These are phyloP conservation scores for Puccinia triticina DNA, from an alignment of 1,284 basidiomycete species.

Conservation along the genomic window DNA sequence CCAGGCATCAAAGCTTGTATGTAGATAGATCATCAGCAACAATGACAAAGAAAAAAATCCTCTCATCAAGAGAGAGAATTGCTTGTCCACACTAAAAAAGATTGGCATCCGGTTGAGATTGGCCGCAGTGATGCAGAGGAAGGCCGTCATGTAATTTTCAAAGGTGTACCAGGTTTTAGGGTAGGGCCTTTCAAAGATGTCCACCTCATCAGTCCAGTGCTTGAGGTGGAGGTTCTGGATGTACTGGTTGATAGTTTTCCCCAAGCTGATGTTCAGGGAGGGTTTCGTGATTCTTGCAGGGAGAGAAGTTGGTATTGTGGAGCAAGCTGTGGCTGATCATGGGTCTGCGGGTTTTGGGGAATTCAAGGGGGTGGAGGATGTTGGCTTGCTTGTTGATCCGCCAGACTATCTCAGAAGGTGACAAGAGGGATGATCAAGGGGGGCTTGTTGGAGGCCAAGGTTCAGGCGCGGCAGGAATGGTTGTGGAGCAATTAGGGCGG, in stretches of 20 bases:
- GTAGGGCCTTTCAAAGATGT: slow-evolving; percentile 51
- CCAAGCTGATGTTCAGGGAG: slow-evolving; percentile 56
- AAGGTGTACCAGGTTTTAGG: slow-evolving; percentile 3
- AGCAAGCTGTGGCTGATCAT: slow-evolving; percentile 59
- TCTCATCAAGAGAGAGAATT: neutral
- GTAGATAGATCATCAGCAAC: neutral
- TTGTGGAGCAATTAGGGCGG: slow-evolving; percentile 10
- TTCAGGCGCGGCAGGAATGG: neutral
- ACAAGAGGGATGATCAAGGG: neutral
- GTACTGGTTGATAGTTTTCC: slow-evolving; percentile 57
- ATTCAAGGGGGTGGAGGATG: neutral
- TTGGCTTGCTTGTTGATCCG: slow-evolving; percentile 55
- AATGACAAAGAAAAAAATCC: slow-evolving; percentile 52
- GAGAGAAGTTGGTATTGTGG: slow-evolving; percentile 60
- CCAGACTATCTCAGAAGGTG: slow-evolving; percentile 56
- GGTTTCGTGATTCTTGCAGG: slow-evolving; percentile 58
- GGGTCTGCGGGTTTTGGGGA: slow-evolving; percentile 31
- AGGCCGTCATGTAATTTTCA: slow-evolving; percentile 14
- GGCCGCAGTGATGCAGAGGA: slow-evolving; percentile 26
- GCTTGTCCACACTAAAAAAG: slow-evolving; percentile 43
- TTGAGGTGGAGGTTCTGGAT: slow-evolving; percentile 59
- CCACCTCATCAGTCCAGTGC: slow-evolving; percentile 44
- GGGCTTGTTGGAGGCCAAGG: slow-evolving; percentile 1
- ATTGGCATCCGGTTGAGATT: slow-evolving; percentile 1
- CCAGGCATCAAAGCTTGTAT: slow-evolving; percentile 57